Evolutionary conservation across 2,329 filamentous ascomycete species (phyloP).

Genomic region (Mycosphaerella sp.): DNA sequence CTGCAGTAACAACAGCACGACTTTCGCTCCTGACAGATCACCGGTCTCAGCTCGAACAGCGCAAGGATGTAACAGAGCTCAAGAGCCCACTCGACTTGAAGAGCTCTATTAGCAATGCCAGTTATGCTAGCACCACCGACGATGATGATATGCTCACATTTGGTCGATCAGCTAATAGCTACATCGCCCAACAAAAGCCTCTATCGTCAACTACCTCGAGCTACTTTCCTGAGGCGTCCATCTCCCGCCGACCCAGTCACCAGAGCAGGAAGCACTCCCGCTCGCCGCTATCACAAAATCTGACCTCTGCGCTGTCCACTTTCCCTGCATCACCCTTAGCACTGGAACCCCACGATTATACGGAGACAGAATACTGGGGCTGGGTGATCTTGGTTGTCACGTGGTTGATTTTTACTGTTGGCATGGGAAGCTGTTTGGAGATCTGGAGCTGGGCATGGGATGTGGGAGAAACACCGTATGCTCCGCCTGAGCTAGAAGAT

Average conservation of each 20-base stretch:
- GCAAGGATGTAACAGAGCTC: constrained; percentile 17
- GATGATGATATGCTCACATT: constrained; percentile 73
- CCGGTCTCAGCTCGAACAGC: constrained; percentile 9
- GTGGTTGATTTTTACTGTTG: constrained; percentile 92
- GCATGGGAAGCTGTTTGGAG: constrained; percentile 91
- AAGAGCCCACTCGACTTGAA: constrained; percentile 30
- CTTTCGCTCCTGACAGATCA: constrained; percentile 29
- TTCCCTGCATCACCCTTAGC: constrained; percentile 16
- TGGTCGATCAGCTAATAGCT: constrained; percentile 31
- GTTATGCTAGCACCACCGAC: constrained; percentile 68
- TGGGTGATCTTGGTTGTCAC: constrained; percentile 88
- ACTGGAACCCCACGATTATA: constrained; percentile 72
- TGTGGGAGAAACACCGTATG: constrained; percentile 91
- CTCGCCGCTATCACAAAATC: constrained; percentile 27
- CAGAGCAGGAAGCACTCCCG: constrained; percentile 14
- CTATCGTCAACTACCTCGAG: constrained; percentile 22
- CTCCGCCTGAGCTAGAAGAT: constrained; percentile 89
- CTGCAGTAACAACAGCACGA: constrained; percentile 24
- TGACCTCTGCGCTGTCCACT: constrained; percentile 16
- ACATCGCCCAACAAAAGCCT: constrained; percentile 16
- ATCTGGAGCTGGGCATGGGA: constrained; percentile 99
- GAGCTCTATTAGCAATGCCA: constrained; percentile 46
- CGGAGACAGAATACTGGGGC: constrained; percentile 96
- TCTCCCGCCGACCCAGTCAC: constrained; percentile 17
- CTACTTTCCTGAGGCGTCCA: constrained; percentile 27